Conservation (phyloP, 2,329 filamentous ascomycete genomes). For the Colletotrichum nymphaeae region DNA sequence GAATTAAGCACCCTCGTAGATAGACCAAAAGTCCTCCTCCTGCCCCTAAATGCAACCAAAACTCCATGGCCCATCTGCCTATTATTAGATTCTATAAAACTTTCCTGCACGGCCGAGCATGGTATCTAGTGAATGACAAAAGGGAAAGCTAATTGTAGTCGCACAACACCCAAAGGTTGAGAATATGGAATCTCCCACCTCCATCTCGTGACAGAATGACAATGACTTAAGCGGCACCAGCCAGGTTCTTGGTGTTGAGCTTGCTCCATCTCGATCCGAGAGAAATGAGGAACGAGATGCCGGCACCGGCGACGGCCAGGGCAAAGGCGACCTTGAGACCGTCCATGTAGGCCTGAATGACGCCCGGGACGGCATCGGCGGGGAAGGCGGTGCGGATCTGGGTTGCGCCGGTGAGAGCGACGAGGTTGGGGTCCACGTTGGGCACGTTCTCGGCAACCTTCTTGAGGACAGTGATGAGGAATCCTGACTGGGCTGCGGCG, state of each 20-base stretch:
- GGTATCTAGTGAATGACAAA: constrained; percentile 10
- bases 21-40: neutral
- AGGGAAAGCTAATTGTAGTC: neutral
- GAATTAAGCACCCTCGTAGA: neutral
- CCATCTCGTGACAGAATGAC: neutral
- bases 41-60: neutral
- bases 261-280: constrained; percentile 49
- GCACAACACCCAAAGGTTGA: neutral
- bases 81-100: neutral
- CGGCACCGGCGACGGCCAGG: constrained; percentile 62
- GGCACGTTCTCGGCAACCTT: constrained; percentile 49
- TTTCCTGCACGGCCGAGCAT: neutral
- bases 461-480: constrained; percentile 56
- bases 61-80: neutral
- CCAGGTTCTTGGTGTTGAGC: constrained; percentile 31
- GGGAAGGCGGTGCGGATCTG: constrained; percentile 65
- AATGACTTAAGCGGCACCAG: constrained; percentile 15
- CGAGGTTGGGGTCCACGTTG: constrained; percentile 46
- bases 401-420: constrained; percentile 62
- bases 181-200: neutral
- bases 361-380: constrained; percentile 58
- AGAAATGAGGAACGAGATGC: constrained; percentile 50
- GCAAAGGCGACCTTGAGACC: constrained; percentile 73
- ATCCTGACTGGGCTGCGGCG: constrained; percentile 59
- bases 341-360: constrained; percentile 71